A percentile compares a stretch with the other conserved stretches of the same genome.
phyloP scores from a whole-genome alignment of 2,329 filamentous ascomycete genomes.

The Aspergillus fischeri region DNA sequence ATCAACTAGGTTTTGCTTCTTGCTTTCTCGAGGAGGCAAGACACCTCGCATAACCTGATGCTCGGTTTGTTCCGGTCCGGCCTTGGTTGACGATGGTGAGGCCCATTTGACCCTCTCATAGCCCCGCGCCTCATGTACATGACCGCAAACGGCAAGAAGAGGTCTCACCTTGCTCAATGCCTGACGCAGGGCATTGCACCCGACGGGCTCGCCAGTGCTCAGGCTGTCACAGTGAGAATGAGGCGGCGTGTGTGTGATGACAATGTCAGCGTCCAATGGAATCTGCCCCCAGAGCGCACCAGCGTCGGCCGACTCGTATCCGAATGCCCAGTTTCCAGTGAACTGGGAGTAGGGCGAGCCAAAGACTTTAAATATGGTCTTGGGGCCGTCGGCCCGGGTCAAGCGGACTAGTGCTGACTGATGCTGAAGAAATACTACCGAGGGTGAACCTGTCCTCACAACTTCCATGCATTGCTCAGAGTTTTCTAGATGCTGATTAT shows the following conservation, averaged over 20 bases:
- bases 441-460: constrained; percentile 36
- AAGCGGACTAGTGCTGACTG: constrained; percentile 44
- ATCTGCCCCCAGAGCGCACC: constrained; percentile 47
- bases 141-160: constrained; percentile 53
- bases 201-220: constrained; percentile 31
- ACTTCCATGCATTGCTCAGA: constrained; percentile 42
- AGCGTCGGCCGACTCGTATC: constrained; percentile 45
- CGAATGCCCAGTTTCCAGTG: constrained; percentile 51
- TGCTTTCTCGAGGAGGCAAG: constrained; percentile 45
- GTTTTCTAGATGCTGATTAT: constrained; percentile 44
- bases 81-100: background rate
- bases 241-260: constrained; percentile 56
- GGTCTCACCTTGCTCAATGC: constrained; percentile 47
- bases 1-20: constrained; percentile 53
- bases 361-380: constrained; percentile 52
- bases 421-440: constrained; percentile 52
- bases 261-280: constrained; percentile 48
- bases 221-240: constrained; percentile 46
- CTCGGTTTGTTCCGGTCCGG: background rate
- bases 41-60: constrained; percentile 15
- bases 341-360: constrained; percentile 54
- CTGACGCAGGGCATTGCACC: constrained; percentile 47
- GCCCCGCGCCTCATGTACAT: constrained; percentile 56
- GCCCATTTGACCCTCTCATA: constrained; percentile 50
- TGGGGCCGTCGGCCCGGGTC: constrained; percentile 41